Base-by-base conservation (phyloP, 1,139 yeast genomes). In the Yamadazyma mexicana region DNA sequence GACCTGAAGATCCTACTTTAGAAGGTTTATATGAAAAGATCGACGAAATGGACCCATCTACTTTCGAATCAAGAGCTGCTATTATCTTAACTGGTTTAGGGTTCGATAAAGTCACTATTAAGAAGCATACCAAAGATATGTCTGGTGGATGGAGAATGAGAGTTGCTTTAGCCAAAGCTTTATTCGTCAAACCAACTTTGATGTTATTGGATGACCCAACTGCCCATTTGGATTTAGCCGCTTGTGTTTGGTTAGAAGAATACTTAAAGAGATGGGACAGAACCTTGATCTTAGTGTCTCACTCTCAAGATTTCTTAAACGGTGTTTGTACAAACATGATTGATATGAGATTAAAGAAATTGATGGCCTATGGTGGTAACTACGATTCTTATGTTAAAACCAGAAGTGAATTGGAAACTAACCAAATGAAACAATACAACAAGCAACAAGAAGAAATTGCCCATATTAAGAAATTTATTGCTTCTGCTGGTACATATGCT, bases 171-270 rank as follows among this genome's bases (percentile, higher is more conserved):
- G 88, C 91, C 49, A 85, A 85, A 70, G 95, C 95, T 17, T 75
- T 85, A 55, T 83, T 85, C 73, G 95, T 87, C 49, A 87, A 87
- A 69, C 95, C 96, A 59, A 85, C 95, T 40, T 69, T 87, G 55
- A 73, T 87, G 57, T 74, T 87, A 55, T 77, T 87, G 63, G 99
- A 92, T 75, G 98, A 92, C 66, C 99, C 99, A 58, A 94, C 99
- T 54, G 98, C 98, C 47, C 98, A 92, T 72, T 87, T 92, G 79
- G 99, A 92, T 75, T 79, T 94, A 64, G 97, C 92, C 66, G 98
- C 98, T 46, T 92, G 98, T 84, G 98, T 94, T 60, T 92, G 98
- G 98, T 79, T 92, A 67, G 99, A 92, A 79, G 98, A 91, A 73
- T 92, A 92, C 70, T 79, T 92, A 61, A 91, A 89, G 77, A 78